These are phyloP conservation scores for Hyphopichia fennica DNA, from an alignment of 1,139 yeast genomes.

Conservation along the genomic window DNA sequence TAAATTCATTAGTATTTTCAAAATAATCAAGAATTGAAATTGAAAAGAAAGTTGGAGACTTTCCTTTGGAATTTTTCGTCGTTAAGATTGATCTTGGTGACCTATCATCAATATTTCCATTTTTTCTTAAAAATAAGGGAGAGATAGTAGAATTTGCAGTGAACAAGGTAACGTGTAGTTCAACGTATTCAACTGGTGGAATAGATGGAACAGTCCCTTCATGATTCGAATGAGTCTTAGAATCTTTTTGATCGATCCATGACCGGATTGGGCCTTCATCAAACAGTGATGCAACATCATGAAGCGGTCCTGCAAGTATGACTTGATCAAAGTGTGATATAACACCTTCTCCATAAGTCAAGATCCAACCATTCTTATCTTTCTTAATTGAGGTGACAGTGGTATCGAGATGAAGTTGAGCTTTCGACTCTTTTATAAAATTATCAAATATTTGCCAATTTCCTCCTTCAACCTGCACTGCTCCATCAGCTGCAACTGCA, in stretches of 20 bases:
- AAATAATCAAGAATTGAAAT: slow-evolving; percentile 22
- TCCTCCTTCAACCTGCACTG: slow-evolving; percentile 36
- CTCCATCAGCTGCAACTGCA: slow-evolving; percentile 33
- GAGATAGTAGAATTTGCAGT: slow-evolving; percentile 9
- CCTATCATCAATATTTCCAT: slow-evolving; percentile 9
- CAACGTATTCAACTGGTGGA: slow-evolving; percentile 14
- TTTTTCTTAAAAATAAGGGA: slow-evolving; percentile 7
- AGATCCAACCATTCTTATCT: background rate
- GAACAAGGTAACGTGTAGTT: slow-evolving; percentile 18
- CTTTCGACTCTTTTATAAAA: slow-evolving; percentile 30
- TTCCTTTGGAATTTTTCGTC: slow-evolving; percentile 20
- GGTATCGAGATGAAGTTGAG: slow-evolving; percentile 21
- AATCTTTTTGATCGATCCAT: background rate
- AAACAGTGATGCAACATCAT: slow-evolving; percentile 24
- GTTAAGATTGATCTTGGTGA: slow-evolving; percentile 8
- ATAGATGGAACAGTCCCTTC: background rate
- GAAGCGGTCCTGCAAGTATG: slow-evolving; percentile 39
- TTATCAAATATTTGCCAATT: slow-evolving; percentile 38
- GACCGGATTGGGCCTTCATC: slow-evolving; percentile 10
- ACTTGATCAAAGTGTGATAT: slow-evolving; percentile 35
- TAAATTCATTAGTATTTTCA: slow-evolving; percentile 19
- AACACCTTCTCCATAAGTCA: slow-evolving; percentile 5
- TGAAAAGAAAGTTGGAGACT: slow-evolving; percentile 29
- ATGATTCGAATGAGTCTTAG: too few relatives aligned
- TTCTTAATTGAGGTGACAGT: background rate